Percentiles rank a stretch among this genome's conserved stretches.
Conservation (phyloP, 768 basidiomycete genomes). For the Imleria badia region DNA sequence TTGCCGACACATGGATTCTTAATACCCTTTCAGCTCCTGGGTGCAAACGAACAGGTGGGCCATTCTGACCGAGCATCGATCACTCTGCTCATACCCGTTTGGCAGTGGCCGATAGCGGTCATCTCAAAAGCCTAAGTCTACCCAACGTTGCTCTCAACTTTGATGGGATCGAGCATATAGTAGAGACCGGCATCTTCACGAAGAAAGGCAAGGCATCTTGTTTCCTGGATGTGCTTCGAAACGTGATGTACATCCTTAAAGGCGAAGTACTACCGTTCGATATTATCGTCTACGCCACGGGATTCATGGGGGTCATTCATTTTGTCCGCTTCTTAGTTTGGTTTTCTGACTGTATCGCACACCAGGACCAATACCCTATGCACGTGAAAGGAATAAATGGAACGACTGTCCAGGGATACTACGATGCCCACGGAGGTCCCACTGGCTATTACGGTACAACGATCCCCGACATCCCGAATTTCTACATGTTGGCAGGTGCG, state of each 20-base stretch:
- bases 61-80: background rate
- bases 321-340: background rate
- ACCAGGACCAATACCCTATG: conserved; percentile 22
- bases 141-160: conserved; percentile 27
- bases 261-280: conserved; percentile 34
- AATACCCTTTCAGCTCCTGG: conserved; percentile 44
- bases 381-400: conserved; percentile 26
- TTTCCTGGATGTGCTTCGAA: background rate
- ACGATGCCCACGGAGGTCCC: conserved; percentile 30
- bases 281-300: conserved; percentile 35
- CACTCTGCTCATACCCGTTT: background rate
- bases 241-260: conserved; percentile 2
- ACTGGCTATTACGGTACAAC: conserved; percentile 34
- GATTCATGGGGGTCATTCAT: conserved; percentile 29
- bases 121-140: conserved; percentile 19
- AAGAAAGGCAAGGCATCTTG: conserved; percentile 15
- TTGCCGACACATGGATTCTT: background rate
- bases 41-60: conserved; percentile 50
- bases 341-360: background rate
- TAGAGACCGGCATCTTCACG: conserved; percentile 23
- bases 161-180: conserved; percentile 21
- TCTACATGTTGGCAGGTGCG: conserved; percentile 33
- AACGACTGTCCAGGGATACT: conserved; percentile 29
- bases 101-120: conserved; percentile 31
- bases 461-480: conserved; percentile 39